Base-by-base conservation (phyloP, 495 filamentous ascomycete species). In the Oidiodendron maius region DNA sequence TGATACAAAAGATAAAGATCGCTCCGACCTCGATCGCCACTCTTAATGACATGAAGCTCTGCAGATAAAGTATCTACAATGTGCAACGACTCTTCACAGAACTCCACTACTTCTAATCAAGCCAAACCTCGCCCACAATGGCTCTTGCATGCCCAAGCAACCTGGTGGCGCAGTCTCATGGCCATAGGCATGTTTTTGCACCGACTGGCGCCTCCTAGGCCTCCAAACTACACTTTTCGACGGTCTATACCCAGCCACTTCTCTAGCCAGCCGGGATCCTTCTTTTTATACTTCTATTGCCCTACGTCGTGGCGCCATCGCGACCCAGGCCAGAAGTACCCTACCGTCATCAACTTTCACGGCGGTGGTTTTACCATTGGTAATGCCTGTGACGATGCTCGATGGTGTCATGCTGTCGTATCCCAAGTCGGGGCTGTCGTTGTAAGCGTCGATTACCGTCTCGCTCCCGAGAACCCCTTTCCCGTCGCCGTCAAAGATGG, bases 311-410 rank as follows among this genome's bases (percentile, higher is more conserved):
- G 89, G 55, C 51, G 63, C 2, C 46, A 36, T 35, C 36, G 34
- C 4, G 63, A 71, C 18, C 69, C 71, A 9, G 59, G 64, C n/a
- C 61, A 67, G 40, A 44, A 50, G 17, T 59, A 41, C 49, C 84
- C 86, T 0, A 76, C 80, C 1, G 72, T 88, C 5, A 72, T 90
- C 51, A 88, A 89, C 52, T 86, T 86, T 60, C 78, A 90, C 56
- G 87, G 87, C 15, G 87, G 87, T 25, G 86, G 86, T 1, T 91
- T 90, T 57, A 89, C 82, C 0, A 60, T 91, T 13, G 87, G 87
- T 10, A 73, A 61, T 21, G 76, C 77, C 0, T 81, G 80, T 15
- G 86, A 90, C 61, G 87, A 90, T 57, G 74, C 77, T 10, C 77
- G 83, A 40, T 91, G 86, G 76, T 78, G 79, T 3, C 65, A 71